Base-by-base conservation (phyloP, 2,329 filamentous ascomycete genomes). In the Ophiostoma fasciatum region DNA sequence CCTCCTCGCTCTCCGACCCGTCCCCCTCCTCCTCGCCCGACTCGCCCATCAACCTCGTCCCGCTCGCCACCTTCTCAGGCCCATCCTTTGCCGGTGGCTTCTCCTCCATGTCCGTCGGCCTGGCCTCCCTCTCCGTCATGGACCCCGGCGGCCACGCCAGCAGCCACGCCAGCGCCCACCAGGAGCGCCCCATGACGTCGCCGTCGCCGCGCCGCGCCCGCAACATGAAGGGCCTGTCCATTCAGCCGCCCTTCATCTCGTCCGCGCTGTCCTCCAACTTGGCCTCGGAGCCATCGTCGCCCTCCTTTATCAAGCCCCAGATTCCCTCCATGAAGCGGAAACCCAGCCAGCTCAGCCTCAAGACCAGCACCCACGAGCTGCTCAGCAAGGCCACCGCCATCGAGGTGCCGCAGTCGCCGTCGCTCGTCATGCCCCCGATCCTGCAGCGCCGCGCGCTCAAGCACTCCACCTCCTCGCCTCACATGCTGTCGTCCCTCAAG, bases 11-110 rank as follows among this genome's bases (percentile, higher is more conserved):
- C 33, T 87, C 87, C 21, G 88, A 96, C 49, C 79, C 83, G 7
- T 94, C 88, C 5, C 85, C 90, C 4, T 88, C 80, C 35, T 84
- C 87, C 17, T 94, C 88, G 1, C 88, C 88, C 8, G 87, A 94
- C 57, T 94, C 90, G 3, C 83, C 85, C 2, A 64, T 80, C 37
- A 79, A 81, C 38, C 64, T 85, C 37, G 70, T 79, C 37, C 76
- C 82, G 4, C 64, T 83, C 30, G 74, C 72, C 33, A 74, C 76
- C 12, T 84, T 81, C 48, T 66, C 75, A 1, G 67, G 70, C 5
- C 71, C 74, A 7, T 64, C 63, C 4, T 75, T 77, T 44, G 63
- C n/a, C n/a, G n/a, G 61, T 39, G 55, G 56, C 33, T 49, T 65
- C 37, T 50, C 59, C 4, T 55, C 58, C 35, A 63, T 64, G 62